phyloP scores from a whole-genome alignment of 768 basidiomycete genomes.

The Trametes punicea region DNA sequence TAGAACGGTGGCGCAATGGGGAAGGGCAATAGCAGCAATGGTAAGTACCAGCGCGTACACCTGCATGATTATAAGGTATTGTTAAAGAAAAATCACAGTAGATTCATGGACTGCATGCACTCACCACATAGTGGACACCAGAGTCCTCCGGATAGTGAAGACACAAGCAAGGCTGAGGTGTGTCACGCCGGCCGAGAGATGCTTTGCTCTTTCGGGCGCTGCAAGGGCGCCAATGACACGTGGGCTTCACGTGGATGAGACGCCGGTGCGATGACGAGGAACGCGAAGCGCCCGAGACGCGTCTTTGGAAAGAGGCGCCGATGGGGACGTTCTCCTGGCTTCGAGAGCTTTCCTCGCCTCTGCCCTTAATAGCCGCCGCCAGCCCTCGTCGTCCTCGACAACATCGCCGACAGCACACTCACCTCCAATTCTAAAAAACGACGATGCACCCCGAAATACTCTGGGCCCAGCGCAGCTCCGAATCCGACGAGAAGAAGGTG shows the following conservation, averaged over 20 bases:
- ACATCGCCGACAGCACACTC: constrained; percentile 13
- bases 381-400: constrained; percentile 15
- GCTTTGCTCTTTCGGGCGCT: too few species aligned
- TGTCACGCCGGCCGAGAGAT: too few species aligned
- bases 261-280: not conserved
- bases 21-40: constrained; percentile 69
- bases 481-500: constrained; percentile 63
- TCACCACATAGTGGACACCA: constrained; percentile 48
- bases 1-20: constrained; percentile 82
- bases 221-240: not conserved
- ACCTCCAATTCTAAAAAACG: constrained; percentile 30
- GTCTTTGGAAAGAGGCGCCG: not conserved
- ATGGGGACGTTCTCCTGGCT: constrained; percentile 24
- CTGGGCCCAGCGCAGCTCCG: constrained; percentile 92
- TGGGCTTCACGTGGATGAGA: not conserved
- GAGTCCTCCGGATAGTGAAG: too few species aligned
- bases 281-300: not conserved
- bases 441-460: constrained; percentile 78
- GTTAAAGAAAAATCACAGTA: not conserved
- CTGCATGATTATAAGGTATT: constrained; percentile 33
- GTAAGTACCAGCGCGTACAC: constrained; percentile 87
- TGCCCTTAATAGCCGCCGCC: constrained; percentile 16
- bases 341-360: constrained; percentile 27
- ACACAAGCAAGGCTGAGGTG: too few species aligned
- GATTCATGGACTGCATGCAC: constrained; percentile 23